These are phyloP conservation scores for Nothomitra cinnamomea DNA, from an alignment of 2,329 filamentous ascomycete genomes.

Conservation along the genomic window DNA sequence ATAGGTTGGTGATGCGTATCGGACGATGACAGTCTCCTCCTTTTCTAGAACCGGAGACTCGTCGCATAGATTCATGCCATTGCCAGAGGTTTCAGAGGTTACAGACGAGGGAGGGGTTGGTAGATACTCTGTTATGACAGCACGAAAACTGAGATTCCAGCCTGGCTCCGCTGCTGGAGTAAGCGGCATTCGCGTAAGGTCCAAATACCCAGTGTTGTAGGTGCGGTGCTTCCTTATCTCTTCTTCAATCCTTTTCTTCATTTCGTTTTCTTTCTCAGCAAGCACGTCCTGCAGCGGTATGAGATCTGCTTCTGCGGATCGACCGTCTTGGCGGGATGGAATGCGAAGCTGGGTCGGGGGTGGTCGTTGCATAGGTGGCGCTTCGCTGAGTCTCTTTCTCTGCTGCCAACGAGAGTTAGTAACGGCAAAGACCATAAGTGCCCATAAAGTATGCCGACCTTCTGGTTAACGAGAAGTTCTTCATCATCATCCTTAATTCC, in stretches of 20 bases:
- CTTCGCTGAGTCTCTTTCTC: slow-evolving; percentile 51
- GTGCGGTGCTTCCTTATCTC: slow-evolving; percentile 77
- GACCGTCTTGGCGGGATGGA: slow-evolving; percentile 51
- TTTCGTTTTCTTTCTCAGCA: slow-evolving; percentile 64
- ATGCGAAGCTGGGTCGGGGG: slow-evolving; percentile 49
- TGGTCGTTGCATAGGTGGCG: slow-evolving; percentile 40
- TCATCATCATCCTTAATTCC: slow-evolving; percentile 88
- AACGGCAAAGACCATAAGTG: slow-evolving; percentile 19
- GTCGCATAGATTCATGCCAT: slow-evolving; percentile 14
- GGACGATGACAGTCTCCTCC: slow-evolving; percentile 21
- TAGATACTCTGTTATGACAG: slow-evolving; percentile 52
- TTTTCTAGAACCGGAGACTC: slow-evolving; percentile 19
- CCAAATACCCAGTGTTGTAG: slow-evolving; percentile 83
- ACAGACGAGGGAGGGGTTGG: slow-evolving; percentile 31
- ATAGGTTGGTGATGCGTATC: slow-evolving; percentile 26
- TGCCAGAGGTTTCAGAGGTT: slow-evolving; percentile 26
- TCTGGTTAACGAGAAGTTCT: slow-evolving; percentile 73
- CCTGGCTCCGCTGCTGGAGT: slow-evolving; percentile 55
- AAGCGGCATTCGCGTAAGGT: slow-evolving; percentile 72
- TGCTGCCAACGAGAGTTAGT: slow-evolving; percentile 38
- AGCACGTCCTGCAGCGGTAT: slow-evolving; percentile 58
- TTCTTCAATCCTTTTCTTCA: slow-evolving; percentile 66
- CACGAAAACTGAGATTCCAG: slow-evolving; percentile 47
- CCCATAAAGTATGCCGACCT: slow-evolving; percentile 40
- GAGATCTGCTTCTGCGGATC: slow-evolving; percentile 62